These are phyloP conservation scores for Xylariaceae sp. DNA, from an alignment of 2,329 filamentous ascomycete species.

Conservation along the genomic window DNA sequence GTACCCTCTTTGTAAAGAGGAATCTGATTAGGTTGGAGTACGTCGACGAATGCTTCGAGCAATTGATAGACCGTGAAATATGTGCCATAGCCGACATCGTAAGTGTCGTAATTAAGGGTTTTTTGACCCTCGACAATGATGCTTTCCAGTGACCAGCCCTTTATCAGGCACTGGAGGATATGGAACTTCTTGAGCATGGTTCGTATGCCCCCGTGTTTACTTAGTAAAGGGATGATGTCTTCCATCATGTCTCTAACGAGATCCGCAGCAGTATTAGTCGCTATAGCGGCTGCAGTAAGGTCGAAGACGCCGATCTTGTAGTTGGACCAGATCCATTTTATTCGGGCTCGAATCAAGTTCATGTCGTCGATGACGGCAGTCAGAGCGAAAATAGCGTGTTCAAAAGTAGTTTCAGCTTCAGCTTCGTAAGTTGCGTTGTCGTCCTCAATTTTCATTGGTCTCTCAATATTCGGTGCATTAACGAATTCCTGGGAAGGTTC, in stretches of 20 bases:
- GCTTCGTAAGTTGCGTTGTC: conserved; percentile 41
- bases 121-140: conserved; percentile 11
- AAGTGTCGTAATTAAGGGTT: conserved; percentile 36
- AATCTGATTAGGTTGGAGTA: conserved; percentile 22
- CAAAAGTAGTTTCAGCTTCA: conserved; percentile 33
- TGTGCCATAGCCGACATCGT: conserved; percentile 34
- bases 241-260: conserved; percentile 43
- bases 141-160: conserved; percentile 25
- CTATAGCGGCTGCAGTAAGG: conserved; percentile 42
- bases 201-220: conserved; percentile 30
- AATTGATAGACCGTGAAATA: conserved; percentile 30
- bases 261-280: conserved; percentile 46
- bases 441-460: conserved; percentile 18
- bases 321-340: conserved; percentile 43
- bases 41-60: conserved; percentile 19
- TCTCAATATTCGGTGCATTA: conserved; percentile 38
- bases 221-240: conserved; percentile 36
- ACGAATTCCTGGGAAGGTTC: conserved; percentile 48
- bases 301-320: conserved; percentile 38
- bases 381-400: conserved; percentile 40
- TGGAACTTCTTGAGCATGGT: conserved; percentile 31
- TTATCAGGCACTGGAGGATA: conserved; percentile 13
- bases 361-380: conserved; percentile 41
- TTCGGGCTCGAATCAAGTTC: conserved; percentile 33
- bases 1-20: conserved; percentile 35